These are phyloP conservation scores for Roridomyces roridus DNA, from an alignment of 768 basidiomycete genomes.

Conservation along the genomic window DNA sequence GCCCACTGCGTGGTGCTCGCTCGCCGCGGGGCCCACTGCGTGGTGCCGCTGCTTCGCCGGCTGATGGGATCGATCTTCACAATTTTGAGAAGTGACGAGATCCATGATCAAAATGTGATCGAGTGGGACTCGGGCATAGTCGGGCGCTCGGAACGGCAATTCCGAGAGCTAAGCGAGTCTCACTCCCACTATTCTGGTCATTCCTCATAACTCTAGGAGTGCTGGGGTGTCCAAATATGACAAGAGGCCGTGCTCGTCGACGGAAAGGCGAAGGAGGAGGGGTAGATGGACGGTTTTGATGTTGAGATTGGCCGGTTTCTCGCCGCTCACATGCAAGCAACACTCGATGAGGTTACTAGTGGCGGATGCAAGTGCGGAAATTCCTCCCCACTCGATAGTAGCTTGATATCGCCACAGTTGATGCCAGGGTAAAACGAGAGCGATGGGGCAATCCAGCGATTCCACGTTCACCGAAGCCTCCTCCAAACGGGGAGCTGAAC, in stretches of 20 bases:
- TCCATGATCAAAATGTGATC: no score
- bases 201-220: no score
- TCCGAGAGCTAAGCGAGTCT: no score
- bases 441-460: not conserved
- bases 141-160: no score
- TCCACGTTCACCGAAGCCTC: not conserved
- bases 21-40: no score
- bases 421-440: not conserved
- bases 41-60: no score
- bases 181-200: no score
- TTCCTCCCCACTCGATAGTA: not conserved
- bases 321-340: not conserved
- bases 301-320: not conserved
- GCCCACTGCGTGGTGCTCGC: no score
- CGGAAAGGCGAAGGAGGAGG: slow-evolving; percentile 1
- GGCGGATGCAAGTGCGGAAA: not conserved
- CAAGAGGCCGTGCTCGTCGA: not conserved
- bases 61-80: no score
- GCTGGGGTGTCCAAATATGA: slow-evolving; percentile 3
- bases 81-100: no score
- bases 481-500: not conserved
- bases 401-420: not conserved
- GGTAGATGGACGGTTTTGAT: not conserved
- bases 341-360: slow-evolving; percentile 2
- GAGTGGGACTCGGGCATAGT: no score